Evolutionary conservation across 306 rosid genomes (phyloP).

Genomic region (Elaeagnus macrophylla): DNA sequence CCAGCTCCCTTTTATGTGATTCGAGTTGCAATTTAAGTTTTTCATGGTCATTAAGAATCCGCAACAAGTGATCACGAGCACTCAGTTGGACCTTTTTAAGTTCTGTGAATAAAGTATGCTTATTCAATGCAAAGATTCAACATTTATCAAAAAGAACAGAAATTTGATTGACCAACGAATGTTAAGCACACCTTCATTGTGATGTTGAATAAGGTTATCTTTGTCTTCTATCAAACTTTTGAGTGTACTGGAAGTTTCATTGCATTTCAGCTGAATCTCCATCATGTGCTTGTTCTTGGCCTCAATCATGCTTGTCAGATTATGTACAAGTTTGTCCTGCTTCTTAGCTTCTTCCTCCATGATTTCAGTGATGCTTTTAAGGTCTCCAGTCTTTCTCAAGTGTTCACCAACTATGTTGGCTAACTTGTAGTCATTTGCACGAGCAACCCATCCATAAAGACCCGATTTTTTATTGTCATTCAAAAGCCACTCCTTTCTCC

Average conservation of each 20-base stretch:
- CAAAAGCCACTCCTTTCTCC: conserved; percentile 62
- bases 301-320: conserved; percentile 56
- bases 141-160: conserved; percentile 14
- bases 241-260: conserved; percentile 48
- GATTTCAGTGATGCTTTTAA: conserved; percentile 58
- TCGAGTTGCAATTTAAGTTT: conserved; percentile 70
- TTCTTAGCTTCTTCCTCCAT: conserved; percentile 71
- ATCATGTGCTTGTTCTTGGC: conserved; percentile 47
- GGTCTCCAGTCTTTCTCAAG: conserved; percentile 62
- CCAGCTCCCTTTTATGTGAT: conserved; percentile 69
- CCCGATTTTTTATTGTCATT: conserved; percentile 43
- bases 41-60: conserved; percentile 68
- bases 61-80: conserved; percentile 79
- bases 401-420: conserved; percentile 59
- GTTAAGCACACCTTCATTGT: conserved; percentile 56
- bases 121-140: not conserved
- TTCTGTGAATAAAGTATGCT: conserved; percentile 34
- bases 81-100: conserved; percentile 71
- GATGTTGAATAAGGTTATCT: conserved; percentile 53
- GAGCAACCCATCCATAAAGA: conserved; percentile 90
- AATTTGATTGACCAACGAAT: not conserved
- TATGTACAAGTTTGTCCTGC: conserved; percentile 55
- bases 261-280: conserved; percentile 61
- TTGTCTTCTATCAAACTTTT: conserved; percentile 43
- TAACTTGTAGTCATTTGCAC: conserved; percentile 58